These are phyloP conservation scores for Clonostachys chloroleuca DNA, from an alignment of 2,329 filamentous ascomycete species.

Conservation along the genomic window DNA sequence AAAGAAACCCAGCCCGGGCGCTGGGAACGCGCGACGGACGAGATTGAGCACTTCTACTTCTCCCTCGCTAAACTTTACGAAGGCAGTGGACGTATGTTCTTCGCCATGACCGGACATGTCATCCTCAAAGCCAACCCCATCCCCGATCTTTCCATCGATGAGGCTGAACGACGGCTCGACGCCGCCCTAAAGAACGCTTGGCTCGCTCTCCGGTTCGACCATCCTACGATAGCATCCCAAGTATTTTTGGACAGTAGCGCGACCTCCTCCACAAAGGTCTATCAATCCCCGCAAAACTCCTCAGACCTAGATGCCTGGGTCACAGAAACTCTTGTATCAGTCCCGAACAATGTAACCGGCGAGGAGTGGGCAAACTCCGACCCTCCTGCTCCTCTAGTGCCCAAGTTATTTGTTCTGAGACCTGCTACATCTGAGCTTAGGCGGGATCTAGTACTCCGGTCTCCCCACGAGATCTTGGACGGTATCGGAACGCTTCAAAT, in stretches of 20 bases:
- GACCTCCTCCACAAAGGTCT: slow-evolving; percentile 19
- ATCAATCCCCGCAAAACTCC: not conserved
- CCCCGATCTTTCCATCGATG: not conserved
- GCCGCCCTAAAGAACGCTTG: slow-evolving; percentile 23
- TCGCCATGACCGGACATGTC: slow-evolving; percentile 32
- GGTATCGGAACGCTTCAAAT: slow-evolving; percentile 29
- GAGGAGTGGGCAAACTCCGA: slow-evolving; percentile 25
- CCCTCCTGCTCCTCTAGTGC: slow-evolving; percentile 19
- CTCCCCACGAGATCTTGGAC: slow-evolving; percentile 31
- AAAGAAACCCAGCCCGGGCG: slow-evolving; percentile 11
- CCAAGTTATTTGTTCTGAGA: slow-evolving; percentile 24
- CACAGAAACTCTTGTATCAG: slow-evolving; percentile 16
- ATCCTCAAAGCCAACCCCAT: slow-evolving; percentile 14
- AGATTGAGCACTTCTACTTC: slow-evolving; percentile 33
- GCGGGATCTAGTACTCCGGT: slow-evolving; percentile 26
- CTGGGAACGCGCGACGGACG: slow-evolving; percentile 30
- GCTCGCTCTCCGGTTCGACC: slow-evolving; percentile 21
- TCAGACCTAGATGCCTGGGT: slow-evolving; percentile 16
- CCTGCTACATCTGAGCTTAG: slow-evolving; percentile 5
- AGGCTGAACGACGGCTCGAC: slow-evolving; percentile 12
- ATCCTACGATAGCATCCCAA: slow-evolving; percentile 24
- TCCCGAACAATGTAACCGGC: slow-evolving; percentile 15
- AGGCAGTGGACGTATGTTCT: slow-evolving; percentile 29
- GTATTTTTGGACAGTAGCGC: slow-evolving; percentile 9
- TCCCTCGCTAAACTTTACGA: slow-evolving; percentile 23